These are phyloP conservation scores for Podospora sp. DNA, from an alignment of 495 filamentous ascomycete species.

Conservation along the genomic window DNA sequence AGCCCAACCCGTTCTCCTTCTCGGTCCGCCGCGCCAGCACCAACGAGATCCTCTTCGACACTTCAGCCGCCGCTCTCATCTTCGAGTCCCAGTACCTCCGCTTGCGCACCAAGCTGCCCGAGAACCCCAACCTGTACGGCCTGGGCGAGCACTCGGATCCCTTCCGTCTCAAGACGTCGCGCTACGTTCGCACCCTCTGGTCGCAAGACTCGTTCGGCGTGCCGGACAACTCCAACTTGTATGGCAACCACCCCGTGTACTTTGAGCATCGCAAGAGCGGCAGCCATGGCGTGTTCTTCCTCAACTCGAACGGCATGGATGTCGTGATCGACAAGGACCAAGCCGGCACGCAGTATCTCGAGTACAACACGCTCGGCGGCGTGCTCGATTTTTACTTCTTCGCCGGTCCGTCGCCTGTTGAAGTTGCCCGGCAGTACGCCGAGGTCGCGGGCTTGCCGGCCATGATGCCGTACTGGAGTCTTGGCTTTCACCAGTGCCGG, in stretches of 20 bases:
- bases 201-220: slow-evolving; percentile 69
- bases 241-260: slow-evolving; percentile 84
- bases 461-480: slow-evolving; percentile 85
- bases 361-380: slow-evolving; percentile 83
- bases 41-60: slow-evolving; percentile 78
- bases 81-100: slow-evolving; percentile 81
- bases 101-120: slow-evolving; percentile 69
- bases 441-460: slow-evolving; percentile 68
- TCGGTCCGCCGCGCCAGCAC: slow-evolving; percentile 60
- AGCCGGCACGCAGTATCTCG: slow-evolving; percentile 66
- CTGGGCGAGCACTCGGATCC: slow-evolving; percentile 79
- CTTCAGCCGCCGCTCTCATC: slow-evolving; percentile 65
- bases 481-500: slow-evolving; percentile 87
- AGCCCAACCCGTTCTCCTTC: slow-evolving; percentile 78
- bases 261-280: slow-evolving; percentile 73
- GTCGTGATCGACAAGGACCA: slow-evolving; percentile 69
- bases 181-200: slow-evolving; percentile 83
- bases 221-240: slow-evolving; percentile 63
- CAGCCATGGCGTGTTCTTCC: slow-evolving; percentile 81
- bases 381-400: slow-evolving; percentile 87
- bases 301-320: slow-evolving; percentile 87
- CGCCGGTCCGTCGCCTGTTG: slow-evolving; percentile 68
- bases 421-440: slow-evolving; percentile 75
- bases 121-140: slow-evolving; percentile 73
- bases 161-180: slow-evolving; percentile 67